Conservation (phyloP, 768 basidiomycete species). For the Trametes maxima region DNA sequence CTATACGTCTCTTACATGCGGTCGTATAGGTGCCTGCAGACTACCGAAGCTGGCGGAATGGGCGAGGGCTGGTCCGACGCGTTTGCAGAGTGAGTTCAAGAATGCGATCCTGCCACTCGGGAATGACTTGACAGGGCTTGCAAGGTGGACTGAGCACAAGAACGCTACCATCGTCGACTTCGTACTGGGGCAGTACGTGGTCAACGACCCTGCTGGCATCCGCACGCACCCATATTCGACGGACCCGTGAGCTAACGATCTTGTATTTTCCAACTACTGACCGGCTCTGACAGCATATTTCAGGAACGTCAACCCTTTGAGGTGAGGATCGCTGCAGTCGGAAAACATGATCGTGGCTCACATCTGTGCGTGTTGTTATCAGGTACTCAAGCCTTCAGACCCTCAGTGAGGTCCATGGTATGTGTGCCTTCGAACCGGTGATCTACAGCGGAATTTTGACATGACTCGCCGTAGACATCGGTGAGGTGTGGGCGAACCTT, state of each 20-base stretch:
- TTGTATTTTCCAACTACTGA: not conserved
- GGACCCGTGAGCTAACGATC: constrained; percentile 38
- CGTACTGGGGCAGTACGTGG: constrained; percentile 55
- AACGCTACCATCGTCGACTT: constrained; percentile 38
- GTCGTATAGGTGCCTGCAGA: constrained; percentile 59
- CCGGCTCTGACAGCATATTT: constrained; percentile 28
- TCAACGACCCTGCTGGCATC: constrained; percentile 52
- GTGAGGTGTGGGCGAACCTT: not conserved
- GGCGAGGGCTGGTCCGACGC: constrained; percentile 70
- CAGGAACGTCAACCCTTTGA: constrained; percentile 42
- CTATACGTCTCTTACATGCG: constrained; percentile 45
- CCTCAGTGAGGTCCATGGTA: constrained; percentile 49
- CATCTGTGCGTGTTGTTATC: too few relatives aligned
- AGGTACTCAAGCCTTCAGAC: constrained; percentile 34
- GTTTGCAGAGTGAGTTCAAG: constrained; percentile 26
- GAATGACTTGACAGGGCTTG: constrained; percentile 1
- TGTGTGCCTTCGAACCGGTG: not conserved
- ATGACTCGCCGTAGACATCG: not conserved
- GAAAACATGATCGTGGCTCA: not conserved
- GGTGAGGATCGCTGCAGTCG: constrained; percentile 29
- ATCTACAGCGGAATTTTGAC: not conserved
- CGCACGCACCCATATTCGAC: constrained; percentile 61
- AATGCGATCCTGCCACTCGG: not conserved
- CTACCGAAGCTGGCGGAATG: constrained; percentile 65
- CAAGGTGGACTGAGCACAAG: constrained; percentile 43